Evolutionary conservation across 805 yeast genomes (phyloP).

Genomic region (Kazachstania martiniae): DNA sequence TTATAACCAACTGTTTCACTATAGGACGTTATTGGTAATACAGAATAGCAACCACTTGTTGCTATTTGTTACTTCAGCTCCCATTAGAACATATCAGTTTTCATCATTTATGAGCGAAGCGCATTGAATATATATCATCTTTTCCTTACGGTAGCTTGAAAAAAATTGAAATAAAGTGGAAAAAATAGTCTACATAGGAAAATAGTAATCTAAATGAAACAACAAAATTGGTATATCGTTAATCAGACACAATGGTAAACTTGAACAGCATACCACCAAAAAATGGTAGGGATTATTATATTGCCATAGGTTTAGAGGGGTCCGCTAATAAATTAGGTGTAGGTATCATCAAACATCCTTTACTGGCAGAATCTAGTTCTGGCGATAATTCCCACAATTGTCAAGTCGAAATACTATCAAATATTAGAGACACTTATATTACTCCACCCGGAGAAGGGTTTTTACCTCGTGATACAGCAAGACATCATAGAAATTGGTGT

Average conservation of each 20-base stretch:
- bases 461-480: slow-evolving; percentile 89
- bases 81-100: no score
- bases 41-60: no score
- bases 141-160: no score
- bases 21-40: no score
- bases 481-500: slow-evolving; percentile 94
- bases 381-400: slow-evolving; percentile 49
- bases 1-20: no score
- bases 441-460: slow-evolving; percentile 99
- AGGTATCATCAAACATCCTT: slow-evolving; percentile 71
- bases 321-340: slow-evolving; percentile 95
- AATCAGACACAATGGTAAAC: slow-evolving; percentile 26
- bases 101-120: no score
- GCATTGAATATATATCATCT: no score
- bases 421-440: slow-evolving; percentile 86
- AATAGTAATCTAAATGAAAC: background rate
- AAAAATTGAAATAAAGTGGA: no score
- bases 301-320: slow-evolving; percentile 91
- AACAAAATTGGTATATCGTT: no score
- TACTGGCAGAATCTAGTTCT: slow-evolving; percentile 13
- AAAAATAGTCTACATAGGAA: no score
- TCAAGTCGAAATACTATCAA: slow-evolving; percentile 69
- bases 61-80: no score
- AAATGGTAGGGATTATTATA: slow-evolving; percentile 33
- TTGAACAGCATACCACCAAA: slow-evolving; percentile 22